Evolutionary conservation across 371 early-diverging fungal genomes (phyloP), one percentile per base, ranked within the genome.

Genomic region (Actinomortierella ambigua): DNA sequence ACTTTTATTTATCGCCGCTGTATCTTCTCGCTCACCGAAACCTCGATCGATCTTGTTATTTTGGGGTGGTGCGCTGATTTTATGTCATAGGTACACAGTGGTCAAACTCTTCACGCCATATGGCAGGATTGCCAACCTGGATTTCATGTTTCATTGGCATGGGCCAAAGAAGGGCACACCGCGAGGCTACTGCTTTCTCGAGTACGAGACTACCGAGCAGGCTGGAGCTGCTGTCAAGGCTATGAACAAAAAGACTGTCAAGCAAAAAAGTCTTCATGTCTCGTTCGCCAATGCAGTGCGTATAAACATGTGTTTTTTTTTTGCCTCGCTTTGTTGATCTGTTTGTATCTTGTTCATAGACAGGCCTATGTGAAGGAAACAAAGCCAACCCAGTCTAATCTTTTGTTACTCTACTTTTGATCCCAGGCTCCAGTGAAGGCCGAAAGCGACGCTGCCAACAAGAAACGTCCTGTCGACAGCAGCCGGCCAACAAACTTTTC

Each of bases 101-200:
- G 68, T 87, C 27, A 85, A 86, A 60, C 64, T 89, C n/a, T 89
- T 88, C 65, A 76, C 85, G 57, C 85, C 87, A 13, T 87, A 77
- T 76, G 89, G 89, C 39, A 86, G 87, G 68, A 87, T 89, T 55
- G 87, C 83, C 15, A 81, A 77, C 50, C 68, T 88, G 28, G 87
- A 88, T 54, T 85, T 80, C 43, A 78, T 87, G 75, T 85, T 88
- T 26, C 87, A 89, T 55, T 77, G 78, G 69, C 68, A 65, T 61
- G 89, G 89, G 14, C 81, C 85, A 17, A 84, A 82, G 58, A 83
- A 84, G 43, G 89, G 89, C 0, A 69, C 80, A 29, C 82, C 89
- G 4, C 78, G 85, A 59, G 89, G 88, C 1, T 89, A 84, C 59
- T 86, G 88, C 53, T 89, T 89, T 58, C 59, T 89, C 13, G 89